A percentile compares a stretch with the other conserved stretches of the same genome.
Evolutionary conservation across 2,329 filamentous ascomycete species (phyloP).

Genomic region (Aspergillus awamori): DNA sequence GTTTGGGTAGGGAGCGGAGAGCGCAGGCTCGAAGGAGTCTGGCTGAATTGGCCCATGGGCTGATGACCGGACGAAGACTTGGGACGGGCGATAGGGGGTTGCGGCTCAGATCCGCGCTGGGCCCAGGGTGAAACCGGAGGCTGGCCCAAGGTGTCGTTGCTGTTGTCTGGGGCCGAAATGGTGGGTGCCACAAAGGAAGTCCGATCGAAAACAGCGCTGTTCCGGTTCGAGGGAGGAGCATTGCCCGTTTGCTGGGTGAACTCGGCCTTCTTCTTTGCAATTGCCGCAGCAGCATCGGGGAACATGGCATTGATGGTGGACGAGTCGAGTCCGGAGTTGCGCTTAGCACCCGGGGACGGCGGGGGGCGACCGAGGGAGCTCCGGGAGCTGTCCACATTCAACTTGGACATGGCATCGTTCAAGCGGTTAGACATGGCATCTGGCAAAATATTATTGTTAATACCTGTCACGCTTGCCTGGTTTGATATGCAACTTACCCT

Average conservation of each 20-base stretch:
- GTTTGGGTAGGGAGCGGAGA: constrained; percentile 84
- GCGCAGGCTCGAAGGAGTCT: constrained; percentile 76
- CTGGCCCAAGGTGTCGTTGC: constrained; percentile 63
- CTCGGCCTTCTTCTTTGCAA: constrained; percentile 96
- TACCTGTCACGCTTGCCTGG: constrained; percentile 4
- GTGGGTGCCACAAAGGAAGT: constrained; percentile 73
- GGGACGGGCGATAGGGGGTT: constrained; percentile 62
- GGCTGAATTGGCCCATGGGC: constrained; percentile 91
- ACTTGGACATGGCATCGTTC: constrained; percentile 94
- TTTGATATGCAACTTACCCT: constrained; percentile 62
- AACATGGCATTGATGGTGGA: constrained; percentile 99
- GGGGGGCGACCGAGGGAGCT: constrained; percentile 84
- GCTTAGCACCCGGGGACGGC: constrained; percentile 76
- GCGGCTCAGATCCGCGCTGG: constrained; percentile 54
- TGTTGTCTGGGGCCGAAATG: constrained; percentile 69
- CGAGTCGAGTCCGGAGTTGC: constrained; percentile 90
- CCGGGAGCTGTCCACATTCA: constrained; percentile 82
- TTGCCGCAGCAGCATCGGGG: constrained; percentile 95
- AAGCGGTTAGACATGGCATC: constrained; percentile 96
- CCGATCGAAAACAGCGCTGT: constrained; percentile 78
- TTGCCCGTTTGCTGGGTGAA: constrained; percentile 95
- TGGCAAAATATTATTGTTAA: constrained; percentile 42
- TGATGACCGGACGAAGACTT: constrained; percentile 77
- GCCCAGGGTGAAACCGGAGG: constrained; percentile 83
- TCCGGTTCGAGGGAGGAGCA: constrained; percentile 85